Evolutionary conservation across 108 stramenopile genomes (phyloP), one percentile per base, ranked within the genome.

Genomic region (Skeletonema menzelii): DNA sequence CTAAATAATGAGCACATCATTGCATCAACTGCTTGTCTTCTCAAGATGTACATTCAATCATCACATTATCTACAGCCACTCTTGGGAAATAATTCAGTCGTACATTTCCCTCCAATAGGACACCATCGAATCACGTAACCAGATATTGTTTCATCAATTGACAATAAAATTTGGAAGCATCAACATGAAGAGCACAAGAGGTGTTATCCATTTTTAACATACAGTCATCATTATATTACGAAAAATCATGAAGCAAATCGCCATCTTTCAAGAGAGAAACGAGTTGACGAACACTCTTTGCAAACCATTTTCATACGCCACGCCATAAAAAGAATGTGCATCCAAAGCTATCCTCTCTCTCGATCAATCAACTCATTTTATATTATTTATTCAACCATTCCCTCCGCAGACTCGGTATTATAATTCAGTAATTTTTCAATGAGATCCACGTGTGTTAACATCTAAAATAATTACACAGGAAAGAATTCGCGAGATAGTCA

Each of bases 341-440:
- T 53, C 49, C 22, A 53, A 22, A 20, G 8, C 49, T 53, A 49
- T 49, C 47, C 22, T 53, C 49, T 53, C 19, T 53, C 49, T 53
- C 3, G 40, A 15, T 53, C 49, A 20, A 20, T 22, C n/a, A 15
- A 53, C n/a, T 53, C 8, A 53, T 53, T 24, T 4, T n/a, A n/a
- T n/a, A n/a, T 24, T 53, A 53, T 53, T 22, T 53, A 53, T 53
- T 60, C 65, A n/a, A 70, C 62, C 49, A 70, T 63, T 10, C 77
- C 88, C 53, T 93, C 91, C 0, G 92, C 71, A 62, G 86, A 86
- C 86, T 96, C 96, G 0, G 96, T 97, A 82, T 99, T 99, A 90
- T 99, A 99, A 81, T 99, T 98, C 59, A 99, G 88, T 22, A 99
- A 83, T 79, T 99, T 99, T 82, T 99, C 97, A 78, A 99, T 99